phyloP scores from a whole-genome alignment of 2,329 filamentous ascomycete genomes.

The Tolypocladium ovalisporum region DNA sequence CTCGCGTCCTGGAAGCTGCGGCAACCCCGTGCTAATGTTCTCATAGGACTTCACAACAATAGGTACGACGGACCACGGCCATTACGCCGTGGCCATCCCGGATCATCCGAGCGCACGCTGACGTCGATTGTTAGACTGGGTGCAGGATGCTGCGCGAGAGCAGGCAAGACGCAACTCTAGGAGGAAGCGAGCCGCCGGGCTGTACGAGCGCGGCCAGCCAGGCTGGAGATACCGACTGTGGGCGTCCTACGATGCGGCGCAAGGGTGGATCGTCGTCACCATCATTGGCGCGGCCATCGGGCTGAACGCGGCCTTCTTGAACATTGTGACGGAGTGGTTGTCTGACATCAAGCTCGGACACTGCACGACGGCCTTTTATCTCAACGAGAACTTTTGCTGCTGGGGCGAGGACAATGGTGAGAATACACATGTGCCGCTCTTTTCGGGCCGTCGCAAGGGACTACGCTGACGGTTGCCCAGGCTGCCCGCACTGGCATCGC shows the following conservation, averaged over 20 bases:
- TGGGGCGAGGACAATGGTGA: slow-evolving; percentile 90
- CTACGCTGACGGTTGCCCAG: slow-evolving; percentile 27
- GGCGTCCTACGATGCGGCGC: slow-evolving; percentile 89
- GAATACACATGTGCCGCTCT: too few relatives aligned
- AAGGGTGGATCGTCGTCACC: slow-evolving; percentile 96
- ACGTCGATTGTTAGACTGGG: slow-evolving; percentile 58
- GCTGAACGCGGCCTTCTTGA: slow-evolving; percentile 82
- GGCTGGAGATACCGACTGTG: slow-evolving; percentile 74
- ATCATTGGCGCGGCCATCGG: slow-evolving; percentile 89
- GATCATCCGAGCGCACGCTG: slow-evolving; percentile 16
- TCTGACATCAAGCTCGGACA: slow-evolving; percentile 94
- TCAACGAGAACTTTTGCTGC: slow-evolving; percentile 96
- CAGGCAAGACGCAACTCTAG: slow-evolving; percentile 70
- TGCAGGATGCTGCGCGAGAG: slow-evolving; percentile 90
- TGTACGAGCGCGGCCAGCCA: slow-evolving; percentile 56
- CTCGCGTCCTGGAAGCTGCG: slow-evolving; percentile 1
- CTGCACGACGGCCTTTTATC: slow-evolving; percentile 89
- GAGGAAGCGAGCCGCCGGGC: slow-evolving; percentile 59
- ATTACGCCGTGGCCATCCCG: slow-evolving; percentile 5
- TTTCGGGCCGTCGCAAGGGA: background rate
- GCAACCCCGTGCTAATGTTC: slow-evolving; percentile 4
- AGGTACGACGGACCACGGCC: slow-evolving; percentile 34
- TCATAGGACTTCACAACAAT: slow-evolving; percentile 82
- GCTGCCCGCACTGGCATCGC: slow-evolving; percentile 77
- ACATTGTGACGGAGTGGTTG: slow-evolving; percentile 95